These are phyloP conservation scores for Syncephalis fuscata DNA, from an alignment of 371 early-diverging fungal species.

Conservation along the genomic window DNA sequence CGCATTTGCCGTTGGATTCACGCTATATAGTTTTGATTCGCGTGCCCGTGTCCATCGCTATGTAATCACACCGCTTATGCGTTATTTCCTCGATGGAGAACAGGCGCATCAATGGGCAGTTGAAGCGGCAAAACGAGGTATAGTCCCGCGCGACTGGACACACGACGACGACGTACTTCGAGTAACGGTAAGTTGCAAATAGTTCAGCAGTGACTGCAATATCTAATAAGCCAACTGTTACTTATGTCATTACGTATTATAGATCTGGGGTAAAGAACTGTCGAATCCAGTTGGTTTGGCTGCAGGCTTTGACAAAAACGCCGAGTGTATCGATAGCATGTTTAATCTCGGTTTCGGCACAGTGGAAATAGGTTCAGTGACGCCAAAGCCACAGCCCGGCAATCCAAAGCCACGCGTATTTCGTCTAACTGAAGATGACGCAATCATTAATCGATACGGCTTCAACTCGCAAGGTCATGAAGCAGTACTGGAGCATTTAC, in stretches of 20 bases:
- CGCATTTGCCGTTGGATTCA: not conserved
- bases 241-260: not conserved
- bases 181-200: slow-evolving; percentile 18
- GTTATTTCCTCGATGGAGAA: slow-evolving; percentile 44
- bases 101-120: slow-evolving; percentile 47
- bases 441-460: slow-evolving; percentile 77
- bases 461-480: slow-evolving; percentile 67
- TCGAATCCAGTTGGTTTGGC: slow-evolving; percentile 68
- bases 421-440: slow-evolving; percentile 42
- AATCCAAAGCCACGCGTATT: slow-evolving; percentile 71
- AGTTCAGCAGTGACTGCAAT: too few species aligned
- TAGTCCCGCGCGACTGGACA: slow-evolving; percentile 28
- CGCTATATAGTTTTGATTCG: slow-evolving; percentile 39
- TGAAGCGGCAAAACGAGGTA: slow-evolving; percentile 30
- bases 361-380: slow-evolving; percentile 73
- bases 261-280: slow-evolving; percentile 46
- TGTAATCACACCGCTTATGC: slow-evolving; percentile 42
- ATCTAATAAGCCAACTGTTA: too few species aligned
- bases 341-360: slow-evolving; percentile 67
- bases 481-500: slow-evolving; percentile 31
- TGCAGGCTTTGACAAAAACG: slow-evolving; percentile 81
- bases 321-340: slow-evolving; percentile 58
- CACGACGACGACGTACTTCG: slow-evolving; percentile 21
- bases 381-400: slow-evolving; percentile 65
- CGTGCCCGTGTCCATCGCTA: slow-evolving; percentile 46